These are phyloP conservation scores for Capsicum rhomboideum DNA, from an alignment of 257 asterid genomes.

Conservation along the genomic window DNA sequence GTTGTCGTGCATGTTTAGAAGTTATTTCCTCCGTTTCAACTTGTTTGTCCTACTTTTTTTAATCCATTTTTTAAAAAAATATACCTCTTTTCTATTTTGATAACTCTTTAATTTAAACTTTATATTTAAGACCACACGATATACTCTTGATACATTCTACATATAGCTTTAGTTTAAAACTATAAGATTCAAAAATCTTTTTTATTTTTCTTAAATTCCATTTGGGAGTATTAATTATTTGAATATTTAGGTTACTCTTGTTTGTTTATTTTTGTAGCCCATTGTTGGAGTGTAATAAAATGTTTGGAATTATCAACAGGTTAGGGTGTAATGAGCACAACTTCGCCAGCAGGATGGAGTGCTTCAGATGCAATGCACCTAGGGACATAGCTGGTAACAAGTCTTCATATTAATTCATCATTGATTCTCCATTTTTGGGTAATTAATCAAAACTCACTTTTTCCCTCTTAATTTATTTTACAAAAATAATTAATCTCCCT, in stretches of 20 bases:
- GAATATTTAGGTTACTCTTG: neutral
- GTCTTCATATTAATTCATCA: conserved; percentile 38
- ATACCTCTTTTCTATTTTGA: too few relatives aligned
- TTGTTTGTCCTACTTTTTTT: too few relatives aligned
- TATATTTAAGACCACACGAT: too few relatives aligned
- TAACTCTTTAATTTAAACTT: too few relatives aligned
- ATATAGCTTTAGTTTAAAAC: too few relatives aligned
- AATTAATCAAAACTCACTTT: neutral
- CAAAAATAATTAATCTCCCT: neutral
- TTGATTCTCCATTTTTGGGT: conserved; percentile 58
- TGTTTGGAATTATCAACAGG: conserved; percentile 26
- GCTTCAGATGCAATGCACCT: conserved; percentile 98
- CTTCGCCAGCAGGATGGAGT: conserved; percentile 94
- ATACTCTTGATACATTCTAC: too few relatives aligned
- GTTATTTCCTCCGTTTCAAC: too few relatives aligned
- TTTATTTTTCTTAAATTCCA: too few relatives aligned
- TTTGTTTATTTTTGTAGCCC: neutral
- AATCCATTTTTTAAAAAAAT: too few relatives aligned
- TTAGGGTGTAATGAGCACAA: conserved; percentile 92
- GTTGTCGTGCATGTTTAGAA: neutral
- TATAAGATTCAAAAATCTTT: too few relatives aligned
- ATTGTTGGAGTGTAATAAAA: too few relatives aligned
- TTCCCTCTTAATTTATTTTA: neutral
- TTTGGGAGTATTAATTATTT: neutral
- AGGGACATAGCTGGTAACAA: conserved; percentile 60